phyloP scores from a whole-genome alignment of 306 rosid genomes.

The Lathyrus sativus region DNA sequence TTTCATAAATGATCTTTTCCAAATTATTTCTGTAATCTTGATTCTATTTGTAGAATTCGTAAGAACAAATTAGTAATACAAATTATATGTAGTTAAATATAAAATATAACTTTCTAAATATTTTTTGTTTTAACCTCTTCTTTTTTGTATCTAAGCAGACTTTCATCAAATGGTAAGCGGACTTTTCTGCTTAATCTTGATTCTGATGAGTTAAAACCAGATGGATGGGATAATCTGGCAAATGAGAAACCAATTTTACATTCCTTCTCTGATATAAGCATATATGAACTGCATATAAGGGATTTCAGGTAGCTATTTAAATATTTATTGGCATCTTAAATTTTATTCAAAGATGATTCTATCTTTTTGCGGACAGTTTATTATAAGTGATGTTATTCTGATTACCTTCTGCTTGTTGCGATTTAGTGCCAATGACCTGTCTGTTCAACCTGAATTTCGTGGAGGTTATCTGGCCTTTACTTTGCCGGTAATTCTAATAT shows the following conservation, averaged over 20 bases:
- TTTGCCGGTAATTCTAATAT: conserved; percentile 55
- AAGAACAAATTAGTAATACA: conserved; percentile 4
- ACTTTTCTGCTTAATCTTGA: conserved; percentile 68
- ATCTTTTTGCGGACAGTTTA: background rate
- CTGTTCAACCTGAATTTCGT: conserved; percentile 65
- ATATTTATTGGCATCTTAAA: conserved; percentile 12
- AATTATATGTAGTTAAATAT: background rate
- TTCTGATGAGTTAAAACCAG: conserved; percentile 65
- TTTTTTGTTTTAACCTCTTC: conserved; percentile 32
- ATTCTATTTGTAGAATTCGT: conserved; percentile 26
- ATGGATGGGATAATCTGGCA: conserved; percentile 75
- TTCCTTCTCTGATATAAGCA: conserved; percentile 81
- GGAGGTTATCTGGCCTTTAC: conserved; percentile 96
- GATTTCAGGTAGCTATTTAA: conserved; percentile 79
- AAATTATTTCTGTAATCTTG: conserved; percentile 40
- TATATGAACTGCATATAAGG: conserved; percentile 86
- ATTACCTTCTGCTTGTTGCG: conserved; percentile 36
- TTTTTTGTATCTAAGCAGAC: conserved; percentile 56
- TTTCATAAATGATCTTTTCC: conserved; percentile 37
- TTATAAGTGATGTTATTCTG: background rate
- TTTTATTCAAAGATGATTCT: background rate
- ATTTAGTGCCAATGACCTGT: conserved; percentile 72
- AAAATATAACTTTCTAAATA: conserved; percentile 9
- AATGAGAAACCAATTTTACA: conserved; percentile 64
- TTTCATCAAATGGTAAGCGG: conserved; percentile 74